Percentiles rank a stretch among this genome's conserved stretches.
These are phyloP conservation scores for Neonectria ditissima DNA, from an alignment of 2,329 filamentous ascomycete genomes.

Conservation along the genomic window DNA sequence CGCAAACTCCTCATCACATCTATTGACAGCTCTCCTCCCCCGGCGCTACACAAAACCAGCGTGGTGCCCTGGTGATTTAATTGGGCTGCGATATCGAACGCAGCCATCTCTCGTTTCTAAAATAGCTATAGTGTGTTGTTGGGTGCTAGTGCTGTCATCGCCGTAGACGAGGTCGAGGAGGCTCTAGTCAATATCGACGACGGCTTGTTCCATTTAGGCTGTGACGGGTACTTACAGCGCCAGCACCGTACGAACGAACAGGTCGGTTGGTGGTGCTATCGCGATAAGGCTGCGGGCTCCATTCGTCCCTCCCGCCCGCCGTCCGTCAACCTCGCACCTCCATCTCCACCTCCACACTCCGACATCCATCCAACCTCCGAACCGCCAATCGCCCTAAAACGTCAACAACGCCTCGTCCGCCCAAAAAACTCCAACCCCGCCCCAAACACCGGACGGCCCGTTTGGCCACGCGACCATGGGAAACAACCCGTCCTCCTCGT, in stretches of 20 bases:
- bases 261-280: slow-evolving; percentile 3
- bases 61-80: neutral
- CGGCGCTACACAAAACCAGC: neutral
- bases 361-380: neutral
- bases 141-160: neutral
- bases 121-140: neutral
- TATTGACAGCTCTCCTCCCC: neutral
- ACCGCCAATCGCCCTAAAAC: neutral
- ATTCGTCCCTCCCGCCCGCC: slow-evolving; percentile 18
- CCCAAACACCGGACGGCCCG: slow-evolving; percentile 3
- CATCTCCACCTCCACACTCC: slow-evolving; percentile 7
- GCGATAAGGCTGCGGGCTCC: slow-evolving; percentile 23
- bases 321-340: slow-evolving; percentile 12
- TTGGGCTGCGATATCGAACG: neutral
- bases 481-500: slow-evolving; percentile 54
- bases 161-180: neutral
- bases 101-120: neutral
- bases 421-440: neutral
- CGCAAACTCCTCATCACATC: neutral
- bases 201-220: neutral
- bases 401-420: neutral
- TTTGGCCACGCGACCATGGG: slow-evolving; percentile 46
- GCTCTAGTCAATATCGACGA: neutral
- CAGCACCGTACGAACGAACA: neutral
- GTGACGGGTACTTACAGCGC: neutral